Conservation (phyloP, 129 eudicot species). For the Pseudognaphalium luteoalbum region DNA sequence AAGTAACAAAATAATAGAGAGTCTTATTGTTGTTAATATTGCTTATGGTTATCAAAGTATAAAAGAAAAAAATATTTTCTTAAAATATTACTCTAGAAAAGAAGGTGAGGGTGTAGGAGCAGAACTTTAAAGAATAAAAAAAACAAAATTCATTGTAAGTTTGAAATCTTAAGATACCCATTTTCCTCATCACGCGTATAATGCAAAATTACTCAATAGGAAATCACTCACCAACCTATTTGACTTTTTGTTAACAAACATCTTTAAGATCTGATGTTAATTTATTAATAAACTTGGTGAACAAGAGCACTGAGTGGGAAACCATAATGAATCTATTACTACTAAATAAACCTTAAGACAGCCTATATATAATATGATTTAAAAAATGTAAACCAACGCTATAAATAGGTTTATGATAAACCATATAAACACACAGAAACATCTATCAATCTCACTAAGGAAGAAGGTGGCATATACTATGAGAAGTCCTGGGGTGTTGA, state of each 20-base stretch:
- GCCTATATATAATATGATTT: too few species aligned
- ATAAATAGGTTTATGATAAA: background rate
- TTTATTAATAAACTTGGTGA: too few species aligned
- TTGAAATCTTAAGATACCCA: background rate
- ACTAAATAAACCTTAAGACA: background rate
- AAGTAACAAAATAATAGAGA: too few species aligned
- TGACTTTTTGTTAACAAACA: background rate
- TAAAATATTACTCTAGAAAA: too few species aligned
- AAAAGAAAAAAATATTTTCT: too few species aligned
- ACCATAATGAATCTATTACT: background rate
- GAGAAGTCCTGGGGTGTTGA: background rate
- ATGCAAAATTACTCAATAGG: background rate
- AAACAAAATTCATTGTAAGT: too few species aligned
- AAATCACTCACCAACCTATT: background rate
- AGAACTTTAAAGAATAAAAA: too few species aligned
- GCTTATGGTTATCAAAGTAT: background rate
- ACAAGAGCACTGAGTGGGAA: background rate
- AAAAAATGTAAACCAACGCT: background rate
- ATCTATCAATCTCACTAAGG: background rate
- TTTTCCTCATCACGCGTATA: background rate
- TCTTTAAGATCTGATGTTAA: too few species aligned
- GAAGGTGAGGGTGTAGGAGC: too few species aligned
- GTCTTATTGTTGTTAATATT: too few species aligned
- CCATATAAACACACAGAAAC: background rate
- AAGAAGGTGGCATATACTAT: background rate